Evolutionary conservation across 495 filamentous ascomycete genomes (phyloP).

Genomic region (Friedmanniomyces simplex): DNA sequence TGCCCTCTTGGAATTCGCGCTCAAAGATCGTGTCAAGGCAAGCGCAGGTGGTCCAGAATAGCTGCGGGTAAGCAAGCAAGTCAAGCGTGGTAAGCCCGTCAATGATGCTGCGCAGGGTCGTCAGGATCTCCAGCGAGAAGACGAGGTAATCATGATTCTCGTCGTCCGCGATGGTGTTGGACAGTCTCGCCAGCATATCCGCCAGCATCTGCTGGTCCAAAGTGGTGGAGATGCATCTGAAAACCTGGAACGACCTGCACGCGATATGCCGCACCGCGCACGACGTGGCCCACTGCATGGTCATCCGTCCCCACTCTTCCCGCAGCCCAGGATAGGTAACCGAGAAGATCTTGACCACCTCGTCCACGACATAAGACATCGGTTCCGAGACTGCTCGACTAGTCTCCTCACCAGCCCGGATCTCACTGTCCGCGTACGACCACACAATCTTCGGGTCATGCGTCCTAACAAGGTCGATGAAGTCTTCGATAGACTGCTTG

Average conservation of each 20-base stretch:
- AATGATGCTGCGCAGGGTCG: constrained; percentile 83
- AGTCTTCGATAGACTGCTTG: constrained; percentile 70
- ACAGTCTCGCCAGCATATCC: constrained; percentile 88
- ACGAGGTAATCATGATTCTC: constrained; percentile 74
- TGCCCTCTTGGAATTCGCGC: constrained; percentile 80
- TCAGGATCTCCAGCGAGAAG: constrained; percentile 96
- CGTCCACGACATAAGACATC: constrained; percentile 71
- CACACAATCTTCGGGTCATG: constrained; percentile 80
- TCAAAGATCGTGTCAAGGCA: constrained; percentile 94
- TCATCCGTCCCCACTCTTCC: constrained; percentile 79
- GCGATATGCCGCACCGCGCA: constrained; percentile 94
- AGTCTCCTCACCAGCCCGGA: constrained; percentile 49
- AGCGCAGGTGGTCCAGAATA: constrained; percentile 96
- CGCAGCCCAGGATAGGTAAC: constrained; percentile 77
- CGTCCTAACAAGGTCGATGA: constrained; percentile 82
- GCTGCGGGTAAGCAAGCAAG: constrained; percentile 75
- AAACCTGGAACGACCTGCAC: constrained; percentile 94
- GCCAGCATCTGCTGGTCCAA: constrained; percentile 87
- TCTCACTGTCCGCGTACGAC: constrained; percentile 86
- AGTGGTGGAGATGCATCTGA: constrained; percentile 81
- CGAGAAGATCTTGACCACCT: constrained; percentile 76
- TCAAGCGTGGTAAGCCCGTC: constrained; percentile 67
- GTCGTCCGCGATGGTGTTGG: constrained; percentile 91
- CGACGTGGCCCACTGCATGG: constrained; percentile 88
- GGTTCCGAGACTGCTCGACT: constrained; percentile 69